Percentiles rank a stretch among this genome's conserved stretches.
These are phyloP conservation scores for Corylus heterophylla DNA, from an alignment of 306 rosid species.

Conservation along the genomic window DNA sequence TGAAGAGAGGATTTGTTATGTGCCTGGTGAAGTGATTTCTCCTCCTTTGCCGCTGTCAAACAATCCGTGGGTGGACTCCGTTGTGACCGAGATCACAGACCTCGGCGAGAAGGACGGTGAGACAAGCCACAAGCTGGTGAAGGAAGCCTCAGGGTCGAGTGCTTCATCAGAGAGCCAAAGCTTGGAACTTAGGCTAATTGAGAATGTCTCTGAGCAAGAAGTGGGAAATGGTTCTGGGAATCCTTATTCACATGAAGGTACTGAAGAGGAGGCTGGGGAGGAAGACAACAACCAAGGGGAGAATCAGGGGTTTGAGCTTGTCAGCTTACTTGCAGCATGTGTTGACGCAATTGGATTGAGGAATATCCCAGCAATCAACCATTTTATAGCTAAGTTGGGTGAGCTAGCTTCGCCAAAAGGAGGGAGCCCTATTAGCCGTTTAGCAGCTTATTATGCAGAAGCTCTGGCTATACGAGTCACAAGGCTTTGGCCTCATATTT, in stretches of 20 bases:
- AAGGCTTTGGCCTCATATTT: conserved; percentile 86
- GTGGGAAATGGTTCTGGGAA: conserved; percentile 65
- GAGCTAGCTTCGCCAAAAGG: conserved; percentile 82
- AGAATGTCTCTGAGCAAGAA: conserved; percentile 58
- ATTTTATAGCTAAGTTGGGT: conserved; percentile 74
- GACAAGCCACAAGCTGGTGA: conserved; percentile 48
- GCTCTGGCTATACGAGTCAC: conserved; percentile 81
- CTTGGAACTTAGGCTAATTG: conserved; percentile 50
- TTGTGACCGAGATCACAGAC: conserved; percentile 66
- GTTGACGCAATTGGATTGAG: conserved; percentile 77
- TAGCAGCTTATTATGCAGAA: conserved; percentile 79
- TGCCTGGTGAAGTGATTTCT: conserved; percentile 65
- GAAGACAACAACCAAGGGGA: conserved; percentile 50
- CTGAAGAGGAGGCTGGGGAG: conserved; percentile 53
- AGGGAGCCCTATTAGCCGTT: conserved; percentile 63
- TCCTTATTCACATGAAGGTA: conserved; percentile 53
- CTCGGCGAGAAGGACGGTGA: conserved; percentile 52
- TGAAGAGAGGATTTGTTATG: conserved; percentile 65
- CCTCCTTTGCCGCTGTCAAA: conserved; percentile 51
- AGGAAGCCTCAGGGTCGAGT: conserved; percentile 60
- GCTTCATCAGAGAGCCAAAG: conserved; percentile 72
- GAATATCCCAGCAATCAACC: conserved; percentile 63
- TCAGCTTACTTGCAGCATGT: conserved; percentile 71
- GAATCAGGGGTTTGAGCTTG: conserved; percentile 68
- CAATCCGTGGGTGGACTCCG: conserved; percentile 67